These are phyloP conservation scores for Phytophthora fragariae DNA, from an alignment of 352 stramenopile species.

Conservation along the genomic window DNA sequence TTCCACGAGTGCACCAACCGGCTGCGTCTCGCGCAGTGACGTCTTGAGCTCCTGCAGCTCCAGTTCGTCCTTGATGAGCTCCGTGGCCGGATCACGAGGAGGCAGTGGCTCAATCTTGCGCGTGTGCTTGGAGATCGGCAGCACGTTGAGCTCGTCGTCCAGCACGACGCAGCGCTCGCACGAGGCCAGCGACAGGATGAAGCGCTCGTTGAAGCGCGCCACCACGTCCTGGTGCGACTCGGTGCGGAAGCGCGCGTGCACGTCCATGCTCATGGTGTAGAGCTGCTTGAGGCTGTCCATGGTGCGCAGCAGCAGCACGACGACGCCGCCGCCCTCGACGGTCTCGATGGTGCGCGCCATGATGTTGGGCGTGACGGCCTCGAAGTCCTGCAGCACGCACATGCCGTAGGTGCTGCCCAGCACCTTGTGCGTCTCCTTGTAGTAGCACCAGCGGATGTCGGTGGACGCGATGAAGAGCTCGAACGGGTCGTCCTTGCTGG, in stretches of 20 bases:
- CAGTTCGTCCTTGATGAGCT: slow-evolving; percentile 77
- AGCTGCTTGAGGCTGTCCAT: slow-evolving; percentile 99
- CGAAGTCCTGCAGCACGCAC: slow-evolving; percentile 99
- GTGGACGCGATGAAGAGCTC: slow-evolving; percentile 99
- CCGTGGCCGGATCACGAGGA: slow-evolving; percentile 59
- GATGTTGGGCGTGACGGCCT: slow-evolving; percentile 99
- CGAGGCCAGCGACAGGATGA: slow-evolving; percentile 97
- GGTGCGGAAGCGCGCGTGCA: slow-evolving; percentile 91
- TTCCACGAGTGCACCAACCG: slow-evolving; percentile 95
- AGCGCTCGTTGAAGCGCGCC: slow-evolving; percentile 99
- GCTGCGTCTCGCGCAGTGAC: slow-evolving; percentile 95
- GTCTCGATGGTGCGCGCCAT: slow-evolving; percentile 99
- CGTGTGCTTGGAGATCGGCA: slow-evolving; percentile 96
- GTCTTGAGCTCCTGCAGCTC: slow-evolving; percentile 96
- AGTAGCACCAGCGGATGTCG: slow-evolving; percentile 99
- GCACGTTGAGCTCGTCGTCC: slow-evolving; percentile 99
- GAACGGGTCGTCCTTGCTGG: slow-evolving; percentile 96
- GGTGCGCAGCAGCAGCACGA: slow-evolving; percentile 98
- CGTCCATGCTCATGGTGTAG: slow-evolving; percentile 99
- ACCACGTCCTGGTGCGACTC: slow-evolving; percentile 95
- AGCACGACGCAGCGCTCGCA: slow-evolving; percentile 97
- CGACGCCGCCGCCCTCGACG: slow-evolving; percentile 97
- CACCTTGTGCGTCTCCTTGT: slow-evolving; percentile 99
- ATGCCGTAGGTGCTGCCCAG: slow-evolving; percentile 98
- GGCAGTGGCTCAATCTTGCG: slow-evolving; percentile 89